A percentile compares a stretch with the other conserved stretches of the same genome.
phyloP scores from a whole-genome alignment of 306 rosid species.

The Quercus agrifolia region DNA sequence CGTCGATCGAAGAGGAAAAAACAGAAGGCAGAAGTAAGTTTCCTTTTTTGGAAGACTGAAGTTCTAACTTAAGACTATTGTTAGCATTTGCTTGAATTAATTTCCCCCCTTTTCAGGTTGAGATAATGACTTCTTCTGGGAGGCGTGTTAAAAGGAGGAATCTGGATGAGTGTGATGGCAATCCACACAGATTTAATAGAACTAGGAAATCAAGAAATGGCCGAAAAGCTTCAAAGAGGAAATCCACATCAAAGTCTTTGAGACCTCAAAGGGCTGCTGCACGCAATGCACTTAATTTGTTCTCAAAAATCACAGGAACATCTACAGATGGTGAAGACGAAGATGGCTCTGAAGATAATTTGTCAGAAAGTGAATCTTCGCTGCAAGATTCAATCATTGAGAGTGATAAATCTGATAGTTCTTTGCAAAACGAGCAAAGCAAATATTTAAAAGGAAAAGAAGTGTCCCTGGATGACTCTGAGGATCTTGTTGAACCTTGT shows the following conservation, averaged over 20 bases:
- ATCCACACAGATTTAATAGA: conserved; percentile 39
- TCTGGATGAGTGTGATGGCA: conserved; percentile 75
- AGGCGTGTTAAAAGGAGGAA: conserved; percentile 93
- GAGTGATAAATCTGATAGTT: conserved; percentile 74
- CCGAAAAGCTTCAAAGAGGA: conserved; percentile 54
- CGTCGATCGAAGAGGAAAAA: conserved; percentile 85
- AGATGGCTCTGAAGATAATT: conserved; percentile 59
- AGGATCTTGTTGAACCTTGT: conserved; percentile 34
- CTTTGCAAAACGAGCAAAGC: conserved; percentile 41
- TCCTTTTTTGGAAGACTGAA: neutral
- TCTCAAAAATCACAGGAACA: conserved; percentile 78
- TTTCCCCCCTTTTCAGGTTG: conserved; percentile 48
- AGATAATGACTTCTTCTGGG: conserved; percentile 90
- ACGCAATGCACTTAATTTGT: conserved; percentile 76
- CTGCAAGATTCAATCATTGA: conserved; percentile 61
- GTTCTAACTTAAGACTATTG: neutral
- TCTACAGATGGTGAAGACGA: conserved; percentile 80
- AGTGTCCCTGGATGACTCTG: conserved; percentile 43
- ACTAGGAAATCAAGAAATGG: conserved; percentile 58
- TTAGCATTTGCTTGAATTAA: conserved; percentile 22
- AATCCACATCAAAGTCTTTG: conserved; percentile 67
- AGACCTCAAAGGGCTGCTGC: conserved; percentile 98
- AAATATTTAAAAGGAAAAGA: conserved; percentile 71
- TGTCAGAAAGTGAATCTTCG: conserved; percentile 78
- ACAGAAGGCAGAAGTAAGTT: conserved; percentile 75